phyloP scores from a whole-genome alignment of 169 alveolate species.

The Sarcocystis neurona region DNA sequence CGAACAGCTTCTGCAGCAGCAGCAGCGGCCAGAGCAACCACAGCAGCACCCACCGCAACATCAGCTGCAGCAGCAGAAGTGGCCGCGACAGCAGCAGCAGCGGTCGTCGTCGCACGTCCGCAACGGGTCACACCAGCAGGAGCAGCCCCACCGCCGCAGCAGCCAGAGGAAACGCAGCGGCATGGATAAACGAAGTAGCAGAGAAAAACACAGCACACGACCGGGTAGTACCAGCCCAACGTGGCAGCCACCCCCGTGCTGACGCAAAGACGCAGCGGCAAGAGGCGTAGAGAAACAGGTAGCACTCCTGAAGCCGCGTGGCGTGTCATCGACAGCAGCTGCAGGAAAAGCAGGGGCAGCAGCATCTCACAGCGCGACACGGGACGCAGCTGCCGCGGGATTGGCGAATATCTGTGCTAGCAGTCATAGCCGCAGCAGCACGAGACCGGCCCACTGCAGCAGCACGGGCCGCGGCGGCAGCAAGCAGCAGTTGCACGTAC shows the following conservation, averaged over 20 bases:
- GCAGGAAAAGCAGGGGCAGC: constrained; percentile 10
- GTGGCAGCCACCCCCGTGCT: background rate
- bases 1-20: constrained; percentile 12
- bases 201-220: background rate
- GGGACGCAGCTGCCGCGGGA: constrained; percentile 6
- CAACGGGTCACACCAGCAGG: background rate
- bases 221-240: background rate
- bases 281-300: background rate
- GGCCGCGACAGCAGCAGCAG: constrained; percentile 23
- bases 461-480: background rate
- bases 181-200: background rate
- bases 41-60: background rate
- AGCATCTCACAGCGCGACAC: background rate
- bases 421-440: background rate
- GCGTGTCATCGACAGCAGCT: background rate
- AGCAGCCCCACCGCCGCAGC: constrained; percentile 16
- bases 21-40: background rate
- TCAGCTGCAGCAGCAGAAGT: constrained; percentile 1
- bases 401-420: background rate
- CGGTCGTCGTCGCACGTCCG: background rate
- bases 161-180: background rate
- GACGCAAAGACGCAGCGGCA: constrained; percentile 1
- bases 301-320: background rate
- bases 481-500: background rate
- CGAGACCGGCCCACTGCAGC: background rate